Evolutionary conservation across 176 grass and related monocot species (phyloP), one percentile per base, ranked within the genome.

Genomic region (Melocanna baccifera): DNA sequence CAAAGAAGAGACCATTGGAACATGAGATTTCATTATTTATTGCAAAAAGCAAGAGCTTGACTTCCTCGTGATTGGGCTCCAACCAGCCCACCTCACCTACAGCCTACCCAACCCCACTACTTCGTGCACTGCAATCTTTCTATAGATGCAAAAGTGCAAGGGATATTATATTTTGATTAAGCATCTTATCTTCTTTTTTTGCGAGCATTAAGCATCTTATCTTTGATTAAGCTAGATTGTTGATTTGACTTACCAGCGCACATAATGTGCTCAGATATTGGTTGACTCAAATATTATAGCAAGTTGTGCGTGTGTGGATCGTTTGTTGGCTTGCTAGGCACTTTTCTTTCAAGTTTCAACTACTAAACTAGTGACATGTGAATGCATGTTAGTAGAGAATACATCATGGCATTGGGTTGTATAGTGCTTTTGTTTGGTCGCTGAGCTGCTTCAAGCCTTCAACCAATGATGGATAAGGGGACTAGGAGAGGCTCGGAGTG

Each of bases 231-330:
- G 34, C 32, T 75, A 80, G 51, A 39, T 34, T n/a, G 15, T 11
- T 80, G 59, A 84, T 80, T 84, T 83, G 79, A 79, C 68, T 79
- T 84, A 58, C 26, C 10, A 42, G 50, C 59, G 50, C n/a, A 51
- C 9, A 47, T 47, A 15, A 42, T 42, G 88, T 34, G 83, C 55
- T 12, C 18, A 18, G n/a, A 28, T 23, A 79, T 42, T 84, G 85
- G 50, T 87, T 91, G 85, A 91, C 81, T 59, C 67, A 14, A 43
- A 39, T 73, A 25, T 63, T 18, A n/a, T 83, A 30, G 58, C 75
- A 50, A 14, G 45, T 11, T 73, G 71, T 69, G 68, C 47, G 26
- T 37, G 12, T 79, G 84, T 79, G 75, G 67, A 20, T 63, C 48
- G 84, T 90, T 58, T 71, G 29, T 39, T 73, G 30, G 64, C 46